Base-by-base conservation (phyloP, 257 asterid genomes). In the Nicotiana tabacum region DNA sequence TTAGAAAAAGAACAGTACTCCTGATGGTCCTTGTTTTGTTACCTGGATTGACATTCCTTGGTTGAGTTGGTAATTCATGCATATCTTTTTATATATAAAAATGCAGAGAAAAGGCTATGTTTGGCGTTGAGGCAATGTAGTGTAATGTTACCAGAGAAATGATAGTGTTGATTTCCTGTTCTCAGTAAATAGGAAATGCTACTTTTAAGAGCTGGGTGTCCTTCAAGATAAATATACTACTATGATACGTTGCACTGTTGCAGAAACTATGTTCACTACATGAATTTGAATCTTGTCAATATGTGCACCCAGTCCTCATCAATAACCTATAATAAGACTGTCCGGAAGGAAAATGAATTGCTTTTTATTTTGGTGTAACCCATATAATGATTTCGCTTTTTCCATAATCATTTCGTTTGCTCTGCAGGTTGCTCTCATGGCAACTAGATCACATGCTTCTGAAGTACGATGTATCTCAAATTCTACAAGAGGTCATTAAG, bases 371-470 rank as follows among this genome's bases (percentile, higher is more conserved):
- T 39, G 33, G 29, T 43, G 32, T 29, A 48, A 64, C 15, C 74
- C 30, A 12, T 16, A 18, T 33, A 46, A 46, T 48, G 55, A 55
- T 77, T 5, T 65, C 15, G 16, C 16, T 48, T 65, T 37, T 21
- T 70, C 21, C 66, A 46, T 61, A 10, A 60, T 83, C 21, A 9
- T 27, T 82, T n/a, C 66, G 72, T 67, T 72, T 87, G 15, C 67
- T 82, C 85, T 87, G 83, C 92, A 94, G 98, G 91, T 88, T 92
- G 87, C 74, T 90, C 77, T 83, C 88, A 53, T 94, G 98, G 97
- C 87, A 88, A 84, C 89, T 92, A 83, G 94, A 94, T 84, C 94
- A 90, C 48, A 86, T 82, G 87, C 86, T 89, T 85, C 82, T 92
- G 87, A 92, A 88, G 90, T 86, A 88, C 77, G 96, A 92, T 64